A percentile compares a stretch with the other conserved stretches of the same genome.
These are phyloP conservation scores for Triadica sebifera DNA, from an alignment of 345 rosid genomes.

Conservation along the genomic window DNA sequence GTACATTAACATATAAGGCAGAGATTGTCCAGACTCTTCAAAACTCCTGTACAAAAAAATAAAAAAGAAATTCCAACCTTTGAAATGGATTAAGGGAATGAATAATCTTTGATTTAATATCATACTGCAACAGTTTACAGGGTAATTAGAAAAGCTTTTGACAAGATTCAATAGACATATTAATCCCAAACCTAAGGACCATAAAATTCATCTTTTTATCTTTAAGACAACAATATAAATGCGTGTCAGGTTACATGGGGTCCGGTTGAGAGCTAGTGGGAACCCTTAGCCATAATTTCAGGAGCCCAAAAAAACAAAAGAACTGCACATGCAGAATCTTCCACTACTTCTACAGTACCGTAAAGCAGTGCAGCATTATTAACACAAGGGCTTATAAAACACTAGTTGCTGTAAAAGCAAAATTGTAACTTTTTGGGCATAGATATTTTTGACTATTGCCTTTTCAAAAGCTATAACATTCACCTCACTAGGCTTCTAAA, in stretches of 20 bases:
- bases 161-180: no score
- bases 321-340: background rate
- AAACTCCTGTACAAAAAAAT: no score
- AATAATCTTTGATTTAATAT: no score
- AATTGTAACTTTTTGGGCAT: background rate
- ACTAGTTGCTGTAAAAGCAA: background rate
- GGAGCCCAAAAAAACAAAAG: background rate
- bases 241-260: background rate
- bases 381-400: background rate
- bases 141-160: no score
- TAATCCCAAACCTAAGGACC: no score
- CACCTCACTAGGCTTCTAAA: background rate
- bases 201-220: no score
- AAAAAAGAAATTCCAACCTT: no score
- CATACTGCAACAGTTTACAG: no score
- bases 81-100: no score
- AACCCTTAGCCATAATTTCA: background rate
- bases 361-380: conserved; percentile 11
- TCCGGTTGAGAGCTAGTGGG: background rate
- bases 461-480: conserved; percentile 18
- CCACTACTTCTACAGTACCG: background rate
- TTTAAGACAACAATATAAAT: background rate
- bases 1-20: no score
- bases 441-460: conserved; percentile 9
- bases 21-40: no score